phyloP scores from a whole-genome alignment of 345 rosid species.

The Eucalyptus tenuipes region DNA sequence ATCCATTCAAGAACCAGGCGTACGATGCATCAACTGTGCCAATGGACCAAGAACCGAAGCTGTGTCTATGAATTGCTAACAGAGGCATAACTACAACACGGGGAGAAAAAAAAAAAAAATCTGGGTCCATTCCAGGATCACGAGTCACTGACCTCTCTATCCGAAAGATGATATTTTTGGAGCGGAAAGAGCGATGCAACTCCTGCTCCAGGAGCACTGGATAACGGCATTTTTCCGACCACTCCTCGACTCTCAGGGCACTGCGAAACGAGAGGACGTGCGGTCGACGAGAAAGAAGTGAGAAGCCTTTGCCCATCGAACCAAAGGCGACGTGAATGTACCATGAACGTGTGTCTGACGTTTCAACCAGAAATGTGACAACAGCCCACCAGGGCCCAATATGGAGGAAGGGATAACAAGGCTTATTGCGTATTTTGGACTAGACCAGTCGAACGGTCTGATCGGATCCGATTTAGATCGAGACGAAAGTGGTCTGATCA shows the following conservation, averaged over 20 bases:
- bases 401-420: background rate
- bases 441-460: background rate
- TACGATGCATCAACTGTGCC: background rate
- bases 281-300: background rate
- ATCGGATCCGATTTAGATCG: too few species aligned
- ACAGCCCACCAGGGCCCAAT: background rate
- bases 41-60: background rate
- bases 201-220: background rate
- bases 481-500: too few species aligned
- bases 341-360: background rate
- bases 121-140: background rate
- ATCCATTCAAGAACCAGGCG: background rate
- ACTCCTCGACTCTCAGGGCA: background rate
- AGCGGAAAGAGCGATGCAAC: background rate
- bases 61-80: background rate
- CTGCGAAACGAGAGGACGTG: background rate
- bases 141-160: background rate
- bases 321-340: background rate
- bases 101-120: too few species aligned
- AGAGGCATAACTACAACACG: background rate
- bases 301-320: background rate
- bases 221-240: background rate
- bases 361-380: background rate
- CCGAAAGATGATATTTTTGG: background rate
- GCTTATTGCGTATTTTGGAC: background rate